Conservation (phyloP, 140 eudicot species). For the Ambrosia hybrid region DNA sequence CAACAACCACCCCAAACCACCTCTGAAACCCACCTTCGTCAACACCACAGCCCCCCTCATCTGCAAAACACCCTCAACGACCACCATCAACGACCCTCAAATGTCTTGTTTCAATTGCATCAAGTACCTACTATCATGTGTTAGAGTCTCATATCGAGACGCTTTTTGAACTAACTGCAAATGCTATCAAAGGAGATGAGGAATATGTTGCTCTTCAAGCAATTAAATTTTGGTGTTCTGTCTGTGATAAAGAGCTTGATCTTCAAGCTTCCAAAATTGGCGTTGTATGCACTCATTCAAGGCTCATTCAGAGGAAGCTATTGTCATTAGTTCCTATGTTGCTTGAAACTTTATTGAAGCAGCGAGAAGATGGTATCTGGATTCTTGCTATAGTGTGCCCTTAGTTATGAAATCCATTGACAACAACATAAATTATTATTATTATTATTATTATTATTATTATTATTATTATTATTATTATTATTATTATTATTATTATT, state of each 20-base stretch:
- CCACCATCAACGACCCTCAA: no score
- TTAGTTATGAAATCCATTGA: conserved; percentile 74
- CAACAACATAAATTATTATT: conserved; percentile 48
- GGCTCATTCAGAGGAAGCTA: conserved; percentile 61
- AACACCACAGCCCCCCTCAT: no score
- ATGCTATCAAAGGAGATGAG: conserved; percentile 86
- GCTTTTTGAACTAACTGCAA: conserved; percentile 69
- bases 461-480: no score
- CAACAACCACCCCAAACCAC: no score
- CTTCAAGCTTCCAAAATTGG: conserved; percentile 55
- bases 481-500: no score
- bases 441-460: no score
- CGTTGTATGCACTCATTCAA: conserved; percentile 57
- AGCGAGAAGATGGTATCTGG: conserved; percentile 73
- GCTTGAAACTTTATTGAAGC: conserved; percentile 71
- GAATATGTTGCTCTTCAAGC: conserved; percentile 91
- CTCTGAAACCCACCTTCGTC: no score
- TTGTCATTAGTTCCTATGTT: conserved; percentile 57
- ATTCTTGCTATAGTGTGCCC: conserved; percentile 62
- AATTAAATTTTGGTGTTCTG: conserved; percentile 84
- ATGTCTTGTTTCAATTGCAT: conserved; percentile 77
- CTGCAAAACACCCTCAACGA: no score
- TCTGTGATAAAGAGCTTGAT: conserved; percentile 85
- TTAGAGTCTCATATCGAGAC: conserved; percentile 83
- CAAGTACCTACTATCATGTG: conserved; percentile 64